Evolutionary conservation across 129 eudicot species (phyloP).

Genomic region (Flaveria ramosissima): DNA sequence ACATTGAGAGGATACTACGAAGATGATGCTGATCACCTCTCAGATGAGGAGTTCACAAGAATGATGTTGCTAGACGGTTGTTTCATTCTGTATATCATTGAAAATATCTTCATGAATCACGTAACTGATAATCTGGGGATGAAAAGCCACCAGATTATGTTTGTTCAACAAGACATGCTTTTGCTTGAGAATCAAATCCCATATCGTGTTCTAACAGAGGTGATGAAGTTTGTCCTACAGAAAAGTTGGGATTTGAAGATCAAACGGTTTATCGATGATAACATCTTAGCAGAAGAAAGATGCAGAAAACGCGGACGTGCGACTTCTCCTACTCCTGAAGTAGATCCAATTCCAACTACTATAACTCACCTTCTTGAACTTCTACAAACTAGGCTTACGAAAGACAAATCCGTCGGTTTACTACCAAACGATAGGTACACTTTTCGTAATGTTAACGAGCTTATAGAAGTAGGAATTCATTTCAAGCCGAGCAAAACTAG

Average conservation of each 20-base stretch:
- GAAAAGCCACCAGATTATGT: slow-evolving; percentile 42
- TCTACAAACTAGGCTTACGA: slow-evolving; percentile 29
- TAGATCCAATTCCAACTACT: slow-evolving; percentile 6
- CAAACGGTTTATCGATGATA: slow-evolving; percentile 26
- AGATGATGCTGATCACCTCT: background rate
- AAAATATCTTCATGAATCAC: background rate
- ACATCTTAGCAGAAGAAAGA: slow-evolving; percentile 23
- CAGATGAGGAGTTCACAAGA: slow-evolving; percentile 25
- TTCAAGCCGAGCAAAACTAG: slow-evolving; percentile 24
- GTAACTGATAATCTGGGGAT: slow-evolving; percentile 2
- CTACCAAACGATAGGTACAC: slow-evolving; percentile 28
- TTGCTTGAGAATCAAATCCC: slow-evolving; percentile 48
- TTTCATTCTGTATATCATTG: slow-evolving; percentile 32
- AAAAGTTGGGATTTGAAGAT: slow-evolving; percentile 10
- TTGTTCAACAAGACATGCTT: slow-evolving; percentile 37
- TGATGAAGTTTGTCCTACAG: slow-evolving; percentile 19
- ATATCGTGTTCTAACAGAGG: slow-evolving; percentile 23
- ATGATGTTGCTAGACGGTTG: slow-evolving; percentile 51
- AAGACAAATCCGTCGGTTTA: background rate
- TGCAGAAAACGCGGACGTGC: background rate
- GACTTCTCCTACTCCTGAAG: background rate
- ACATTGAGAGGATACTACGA: slow-evolving; percentile 22
- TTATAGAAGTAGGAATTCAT: slow-evolving; percentile 39
- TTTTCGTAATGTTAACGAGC: slow-evolving; percentile 36
- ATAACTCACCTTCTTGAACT: slow-evolving; percentile 35